Conservation (phyloP, 768 basidiomycete genomes). For the Mrakia blollopis region DNA sequence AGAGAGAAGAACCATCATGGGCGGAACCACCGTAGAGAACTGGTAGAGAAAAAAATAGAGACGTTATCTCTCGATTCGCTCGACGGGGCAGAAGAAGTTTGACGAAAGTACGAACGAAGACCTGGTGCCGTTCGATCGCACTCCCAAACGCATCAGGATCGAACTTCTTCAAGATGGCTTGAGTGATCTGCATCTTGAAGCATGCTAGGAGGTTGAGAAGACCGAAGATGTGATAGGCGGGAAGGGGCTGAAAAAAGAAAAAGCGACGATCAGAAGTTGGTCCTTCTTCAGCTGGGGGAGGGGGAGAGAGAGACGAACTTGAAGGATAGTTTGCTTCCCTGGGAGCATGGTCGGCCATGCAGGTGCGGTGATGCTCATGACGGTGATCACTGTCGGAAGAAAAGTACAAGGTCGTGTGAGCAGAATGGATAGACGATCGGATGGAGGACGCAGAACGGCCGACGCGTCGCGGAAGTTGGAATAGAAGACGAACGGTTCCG, state of each 20-base stretch:
- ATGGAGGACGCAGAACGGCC: not conserved
- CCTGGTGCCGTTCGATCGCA: slow-evolving; percentile 60
- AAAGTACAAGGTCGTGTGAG: not conserved
- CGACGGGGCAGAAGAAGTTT: no score
- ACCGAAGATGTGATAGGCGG: slow-evolving; percentile 17
- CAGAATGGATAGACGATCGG: no score
- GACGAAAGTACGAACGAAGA: slow-evolving; percentile 47
- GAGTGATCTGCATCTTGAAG: slow-evolving; percentile 1
- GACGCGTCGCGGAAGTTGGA: not conserved
- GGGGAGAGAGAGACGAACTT: not conserved
- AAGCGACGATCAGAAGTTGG: not conserved
- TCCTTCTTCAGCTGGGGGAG: not conserved
- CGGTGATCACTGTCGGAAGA: not conserved
- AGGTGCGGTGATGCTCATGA: not conserved
- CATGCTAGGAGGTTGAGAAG: slow-evolving; percentile 9
- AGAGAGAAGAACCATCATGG: slow-evolving; percentile 70
- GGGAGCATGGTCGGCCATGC: not conserved
- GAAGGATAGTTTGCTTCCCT: not conserved
- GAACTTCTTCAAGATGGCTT: slow-evolving; percentile 53
- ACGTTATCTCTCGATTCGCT: not conserved
- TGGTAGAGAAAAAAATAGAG: not conserved
- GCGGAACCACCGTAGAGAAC: slow-evolving; percentile 49
- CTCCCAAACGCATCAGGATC: slow-evolving; percentile 64
- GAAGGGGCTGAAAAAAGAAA: not conserved
- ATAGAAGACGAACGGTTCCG: not conserved